A percentile compares a stretch with the other conserved stretches of the same genome.
These are phyloP conservation scores for Paramecium pentaurelia DNA, from an alignment of 73 alveolate species.

Conservation along the genomic window DNA sequence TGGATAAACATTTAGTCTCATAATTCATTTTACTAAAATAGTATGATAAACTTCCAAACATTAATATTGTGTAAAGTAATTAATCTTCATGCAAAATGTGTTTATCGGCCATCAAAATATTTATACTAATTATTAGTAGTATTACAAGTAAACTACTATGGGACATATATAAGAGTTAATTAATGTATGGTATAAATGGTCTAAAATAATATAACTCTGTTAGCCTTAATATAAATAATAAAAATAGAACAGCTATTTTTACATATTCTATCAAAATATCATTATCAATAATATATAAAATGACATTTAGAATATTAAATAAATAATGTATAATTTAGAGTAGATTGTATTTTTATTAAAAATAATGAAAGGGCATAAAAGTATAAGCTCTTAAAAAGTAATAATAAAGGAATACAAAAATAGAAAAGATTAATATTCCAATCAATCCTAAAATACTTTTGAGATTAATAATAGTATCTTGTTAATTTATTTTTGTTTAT, in stretches of 20 bases:
- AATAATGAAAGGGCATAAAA: neutral
- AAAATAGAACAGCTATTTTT: neutral
- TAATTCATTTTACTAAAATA: neutral
- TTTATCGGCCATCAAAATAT: neutral
- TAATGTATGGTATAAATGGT: neutral
- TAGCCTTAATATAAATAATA: neutral
- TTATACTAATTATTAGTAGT: neutral
- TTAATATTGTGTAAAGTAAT: neutral
- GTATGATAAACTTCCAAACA: neutral
- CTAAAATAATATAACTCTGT: neutral
- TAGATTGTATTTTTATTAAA: neutral
- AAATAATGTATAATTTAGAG: neutral
- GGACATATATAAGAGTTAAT: neutral
- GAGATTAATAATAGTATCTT: neutral
- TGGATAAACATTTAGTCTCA: neutral
- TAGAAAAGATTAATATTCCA: neutral
- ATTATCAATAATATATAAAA: neutral
- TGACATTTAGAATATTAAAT: neutral
- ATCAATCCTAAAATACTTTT: neutral
- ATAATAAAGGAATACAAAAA: neutral
- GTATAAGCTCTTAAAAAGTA: neutral
- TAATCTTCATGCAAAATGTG: neutral
- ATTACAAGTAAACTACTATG: neutral
- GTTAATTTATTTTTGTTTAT: neutral
- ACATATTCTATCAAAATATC: neutral